These are phyloP conservation scores for Saccharomyces hybrid DNA, from an alignment of 1,139 yeast species.

Conservation along the genomic window DNA sequence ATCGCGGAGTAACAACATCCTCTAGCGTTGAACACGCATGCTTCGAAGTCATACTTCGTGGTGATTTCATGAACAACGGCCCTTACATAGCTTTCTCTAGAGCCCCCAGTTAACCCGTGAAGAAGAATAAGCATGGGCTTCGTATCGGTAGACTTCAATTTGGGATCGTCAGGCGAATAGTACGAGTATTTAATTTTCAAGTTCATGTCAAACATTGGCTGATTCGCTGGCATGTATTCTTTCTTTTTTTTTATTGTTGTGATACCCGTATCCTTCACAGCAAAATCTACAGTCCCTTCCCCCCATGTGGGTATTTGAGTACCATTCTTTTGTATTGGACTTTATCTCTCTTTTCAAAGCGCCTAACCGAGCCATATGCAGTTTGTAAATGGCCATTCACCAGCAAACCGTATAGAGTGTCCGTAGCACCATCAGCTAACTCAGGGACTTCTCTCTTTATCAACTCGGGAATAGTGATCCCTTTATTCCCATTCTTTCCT, in stretches of 20 bases:
- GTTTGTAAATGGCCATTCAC: conserved; percentile 69
- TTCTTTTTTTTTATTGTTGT: conserved; percentile 36
- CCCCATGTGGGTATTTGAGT: conserved; percentile 43
- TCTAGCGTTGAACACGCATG: conserved; percentile 48
- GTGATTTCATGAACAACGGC: conserved; percentile 37
- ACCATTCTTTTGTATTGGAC: conserved; percentile 50
- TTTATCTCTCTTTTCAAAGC: conserved; percentile 35
- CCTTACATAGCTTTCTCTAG: conserved; percentile 51
- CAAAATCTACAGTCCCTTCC: conserved; percentile 54
- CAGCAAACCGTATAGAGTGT: conserved; percentile 50
- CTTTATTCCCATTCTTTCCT: conserved; percentile 1
- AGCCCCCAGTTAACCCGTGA: conserved; percentile 60
- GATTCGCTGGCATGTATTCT: conserved; percentile 17
- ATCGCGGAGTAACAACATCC: conserved; percentile 56
- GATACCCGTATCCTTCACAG: conserved; percentile 30
- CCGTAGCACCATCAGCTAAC: conserved; percentile 35
- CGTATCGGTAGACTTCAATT: conserved; percentile 33
- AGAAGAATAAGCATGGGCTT: conserved; percentile 47
- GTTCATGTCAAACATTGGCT: conserved; percentile 10
- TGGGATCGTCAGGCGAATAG: conserved; percentile 29
- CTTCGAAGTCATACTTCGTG: conserved; percentile 40
- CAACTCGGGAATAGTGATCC: conserved; percentile 14
- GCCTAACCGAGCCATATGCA: conserved; percentile 41
- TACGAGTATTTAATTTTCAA: conserved; percentile 17
- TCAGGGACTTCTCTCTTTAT: conserved; percentile 38